Conservation (phyloP, 768 basidiomycete species). For the Amanita muscaria region DNA sequence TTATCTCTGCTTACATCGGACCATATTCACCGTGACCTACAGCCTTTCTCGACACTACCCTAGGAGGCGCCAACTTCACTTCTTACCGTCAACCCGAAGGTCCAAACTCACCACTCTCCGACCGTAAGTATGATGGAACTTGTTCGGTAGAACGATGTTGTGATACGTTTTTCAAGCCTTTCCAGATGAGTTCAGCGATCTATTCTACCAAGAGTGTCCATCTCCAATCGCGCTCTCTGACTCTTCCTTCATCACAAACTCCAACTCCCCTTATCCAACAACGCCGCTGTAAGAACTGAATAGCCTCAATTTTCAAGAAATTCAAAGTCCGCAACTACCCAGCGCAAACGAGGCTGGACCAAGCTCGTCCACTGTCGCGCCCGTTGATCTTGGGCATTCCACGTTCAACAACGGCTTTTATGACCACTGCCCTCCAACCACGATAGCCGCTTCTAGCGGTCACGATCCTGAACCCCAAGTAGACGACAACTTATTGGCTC, state of each 20-base stretch:
- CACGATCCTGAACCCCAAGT: neutral
- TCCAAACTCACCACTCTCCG: slow-evolving; percentile 1
- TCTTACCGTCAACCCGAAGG: slow-evolving; percentile 1
- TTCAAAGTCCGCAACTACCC: neutral
- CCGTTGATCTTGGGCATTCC: slow-evolving; percentile 2
- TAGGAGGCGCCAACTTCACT: neutral
- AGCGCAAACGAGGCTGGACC: neutral
- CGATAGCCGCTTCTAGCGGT: neutral
- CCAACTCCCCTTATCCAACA: slow-evolving; percentile 1
- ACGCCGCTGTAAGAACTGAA: slow-evolving; percentile 1
- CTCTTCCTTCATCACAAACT: slow-evolving; percentile 1
- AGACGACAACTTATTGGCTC: neutral
- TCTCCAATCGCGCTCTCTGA: slow-evolving; percentile 5
- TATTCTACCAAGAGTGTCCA: slow-evolving; percentile 1
- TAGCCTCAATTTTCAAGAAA: neutral
- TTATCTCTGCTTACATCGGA: neutral
- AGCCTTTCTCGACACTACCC: neutral
- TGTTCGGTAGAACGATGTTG: neutral
- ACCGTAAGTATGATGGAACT: neutral
- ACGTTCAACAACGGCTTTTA: slow-evolving; percentile 5
- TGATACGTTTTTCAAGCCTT: neutral
- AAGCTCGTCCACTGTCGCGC: neutral
- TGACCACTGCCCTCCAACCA: slow-evolving; percentile 1
- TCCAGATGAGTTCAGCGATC: neutral
- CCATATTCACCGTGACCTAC: neutral